Base-by-base conservation (phyloP, 2,329 filamentous ascomycete species). In the Tolypocladium ovalisporum region DNA sequence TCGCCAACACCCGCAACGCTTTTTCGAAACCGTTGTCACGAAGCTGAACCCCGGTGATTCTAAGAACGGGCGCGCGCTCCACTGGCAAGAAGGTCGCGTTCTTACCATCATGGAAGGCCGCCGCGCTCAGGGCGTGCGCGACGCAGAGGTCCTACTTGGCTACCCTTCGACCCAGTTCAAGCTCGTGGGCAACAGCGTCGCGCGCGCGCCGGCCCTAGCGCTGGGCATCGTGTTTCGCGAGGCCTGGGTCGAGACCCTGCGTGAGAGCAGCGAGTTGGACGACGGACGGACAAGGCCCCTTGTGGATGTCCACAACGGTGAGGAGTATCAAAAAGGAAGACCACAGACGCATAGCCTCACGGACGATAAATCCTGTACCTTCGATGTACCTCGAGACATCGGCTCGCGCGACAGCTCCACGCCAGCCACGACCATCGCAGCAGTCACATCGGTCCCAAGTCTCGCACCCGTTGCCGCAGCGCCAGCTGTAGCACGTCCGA, bases 171-270 rank as follows among this genome's bases (percentile, higher is more conserved):
- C 84, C 1, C 85, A 89, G 65, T 85, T 81, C 73, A 80, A 78
- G 56, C 82, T 89, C 24, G 76, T 92, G 0, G 90, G 90, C 0
- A 95, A 95, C 68, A 89, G 85, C 34, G 89, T 95, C 0, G 82
- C 88, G 3, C 75, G 88, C 10, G 80, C 83, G 29, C 80, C 89
- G 1, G 82, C 88, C 0, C 69, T 90, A 22, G 82, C 83, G 0
- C 67, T 91, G 1, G 89, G 89, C 0, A 65, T 88, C 5, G 74
- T 78, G 12, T 71, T 91, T 15, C 75, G 85, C 9, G 78, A 86
- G 60, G 86, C 86, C 0, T 71, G 70, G 67, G 63, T 56, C 2
- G 58, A 65, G 52, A 71, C 63, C 29, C 42, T 60, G 4, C 12
- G 34, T 5, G 51, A 24, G 29, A 10, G 27, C 29, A 40, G 19